A percentile compares a stretch with the other conserved stretches of the same genome.
These are phyloP conservation scores for Lotmaria passim DNA, from an alignment of 208 protist species.

Conservation along the genomic window DNA sequence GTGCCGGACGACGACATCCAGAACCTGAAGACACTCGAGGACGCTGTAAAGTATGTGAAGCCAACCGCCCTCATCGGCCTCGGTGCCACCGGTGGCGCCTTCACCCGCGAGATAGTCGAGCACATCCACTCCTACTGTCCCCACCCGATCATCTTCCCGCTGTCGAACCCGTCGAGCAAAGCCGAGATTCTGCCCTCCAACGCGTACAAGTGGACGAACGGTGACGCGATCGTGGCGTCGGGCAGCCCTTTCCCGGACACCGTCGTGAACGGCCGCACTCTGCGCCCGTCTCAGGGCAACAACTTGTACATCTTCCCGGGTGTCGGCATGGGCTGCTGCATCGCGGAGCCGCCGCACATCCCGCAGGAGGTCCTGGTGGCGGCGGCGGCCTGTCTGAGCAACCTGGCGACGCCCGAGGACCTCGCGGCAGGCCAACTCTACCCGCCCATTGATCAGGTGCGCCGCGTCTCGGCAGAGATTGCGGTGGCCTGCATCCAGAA, in stretches of 20 bases:
- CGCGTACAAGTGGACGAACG: slow-evolving; percentile 94
- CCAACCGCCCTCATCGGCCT: slow-evolving; percentile 96
- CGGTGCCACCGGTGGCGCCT: slow-evolving; percentile 86
- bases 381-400: slow-evolving; percentile 74
- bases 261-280: slow-evolving; percentile 76
- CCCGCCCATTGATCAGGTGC: slow-evolving; percentile 73
- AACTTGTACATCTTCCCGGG: slow-evolving; percentile 98
- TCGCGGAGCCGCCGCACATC: slow-evolving; percentile 81
- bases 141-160: slow-evolving; percentile 96
- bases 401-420: slow-evolving; percentile 53
- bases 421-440: slow-evolving; percentile 64
- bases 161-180: slow-evolving; percentile 95
- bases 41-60: slow-evolving; percentile 88
- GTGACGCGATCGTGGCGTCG: slow-evolving; percentile 93
- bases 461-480: slow-evolving; percentile 70
- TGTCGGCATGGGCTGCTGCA: slow-evolving; percentile 89
- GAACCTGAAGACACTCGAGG: slow-evolving; percentile 54
- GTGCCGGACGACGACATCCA: slow-evolving; percentile 68
- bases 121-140: slow-evolving; percentile 74
- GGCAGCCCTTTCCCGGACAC: slow-evolving; percentile 96
- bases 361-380: slow-evolving; percentile 89
- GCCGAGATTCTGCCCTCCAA: slow-evolving; percentile 90
- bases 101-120: slow-evolving; percentile 93
- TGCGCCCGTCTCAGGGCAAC: slow-evolving; percentile 95
- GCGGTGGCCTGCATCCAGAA: slow-evolving; percentile 73